A percentile compares a stretch with the other conserved stretches of the same genome.
Evolutionary conservation across 1,284 basidiomycete genomes (phyloP).

Genomic region (Erythrobasidium hasegawianum): DNA sequence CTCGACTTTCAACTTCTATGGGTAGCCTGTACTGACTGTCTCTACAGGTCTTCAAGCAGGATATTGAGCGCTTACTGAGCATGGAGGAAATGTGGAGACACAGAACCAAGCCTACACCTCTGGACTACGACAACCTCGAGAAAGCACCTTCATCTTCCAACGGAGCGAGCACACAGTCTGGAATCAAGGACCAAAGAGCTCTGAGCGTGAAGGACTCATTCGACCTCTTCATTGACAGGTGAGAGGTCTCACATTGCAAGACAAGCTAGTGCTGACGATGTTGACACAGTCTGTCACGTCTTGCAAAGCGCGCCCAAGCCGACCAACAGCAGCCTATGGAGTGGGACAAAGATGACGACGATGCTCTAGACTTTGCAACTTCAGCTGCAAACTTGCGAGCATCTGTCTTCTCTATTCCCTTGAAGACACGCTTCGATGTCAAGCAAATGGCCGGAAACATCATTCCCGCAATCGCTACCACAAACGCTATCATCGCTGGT

Average conservation of each 20-base stretch:
- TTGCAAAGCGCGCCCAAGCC: conserved; percentile 67
- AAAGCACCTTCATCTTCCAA: conserved; percentile 46
- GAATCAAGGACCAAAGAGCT: conserved; percentile 73
- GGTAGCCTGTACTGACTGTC: not conserved
- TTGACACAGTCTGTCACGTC: conserved; percentile 62
- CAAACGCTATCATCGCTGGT: conserved; percentile 94
- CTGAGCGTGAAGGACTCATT: conserved; percentile 74
- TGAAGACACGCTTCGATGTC: conserved; percentile 90
- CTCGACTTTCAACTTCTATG: not conserved
- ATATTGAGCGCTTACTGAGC: conserved; percentile 79
- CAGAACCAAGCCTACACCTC: conserved; percentile 73
- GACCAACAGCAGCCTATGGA: conserved; percentile 70
- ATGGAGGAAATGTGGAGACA: conserved; percentile 99
- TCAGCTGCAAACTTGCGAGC: conserved; percentile 90
- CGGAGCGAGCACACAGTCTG: conserved; percentile 43
- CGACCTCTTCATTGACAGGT: conserved; percentile 77
- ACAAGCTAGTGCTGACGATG: not conserved
- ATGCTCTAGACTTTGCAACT: conserved; percentile 93
- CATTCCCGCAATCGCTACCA: conserved; percentile 97
- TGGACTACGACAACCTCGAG: conserved; percentile 72
- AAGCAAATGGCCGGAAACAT: conserved; percentile 99
- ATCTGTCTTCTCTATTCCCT: conserved; percentile 78
- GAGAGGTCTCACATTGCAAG: not conserved
- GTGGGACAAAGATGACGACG: conserved; percentile 98
- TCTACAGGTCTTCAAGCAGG: conserved; percentile 73